Conservation (phyloP, 75 land plant species). For the Selaginella moellendorffii region DNA sequence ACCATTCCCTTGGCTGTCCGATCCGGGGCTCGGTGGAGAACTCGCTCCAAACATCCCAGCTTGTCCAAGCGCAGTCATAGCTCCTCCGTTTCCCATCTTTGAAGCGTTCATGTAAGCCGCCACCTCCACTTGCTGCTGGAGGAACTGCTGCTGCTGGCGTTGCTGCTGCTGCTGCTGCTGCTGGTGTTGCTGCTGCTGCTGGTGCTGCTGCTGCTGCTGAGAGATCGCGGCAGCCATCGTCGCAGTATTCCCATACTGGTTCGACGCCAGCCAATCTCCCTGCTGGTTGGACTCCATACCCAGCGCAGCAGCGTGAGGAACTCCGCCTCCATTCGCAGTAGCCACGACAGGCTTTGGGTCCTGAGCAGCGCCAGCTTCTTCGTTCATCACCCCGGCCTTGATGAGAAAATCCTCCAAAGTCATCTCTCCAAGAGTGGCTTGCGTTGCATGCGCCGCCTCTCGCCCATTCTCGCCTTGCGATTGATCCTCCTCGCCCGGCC, state of each 20-base stretch:
- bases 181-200: too few species aligned
- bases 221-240: too few species aligned
- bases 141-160: background rate
- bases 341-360: constrained; percentile 11
- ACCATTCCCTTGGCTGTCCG: background rate
- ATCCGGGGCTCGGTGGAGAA: background rate
- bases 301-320: too few species aligned
- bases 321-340: constrained; percentile 1
- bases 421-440: constrained; percentile 29
- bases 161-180: too few species aligned
- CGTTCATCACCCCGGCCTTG: constrained; percentile 16
- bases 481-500: background rate
- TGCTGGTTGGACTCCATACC: too few species aligned
- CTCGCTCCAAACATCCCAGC: background rate
- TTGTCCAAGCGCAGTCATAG: background rate
- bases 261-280: too few species aligned
- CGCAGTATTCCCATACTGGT: too few species aligned
- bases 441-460: too few species aligned
- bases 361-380: background rate
- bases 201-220: too few species aligned
- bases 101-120: background rate
- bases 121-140: background rate
- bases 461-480: background rate
- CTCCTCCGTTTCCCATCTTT: background rate
- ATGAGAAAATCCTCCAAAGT: constrained; percentile 34